Percentiles rank a stretch among this genome's conserved stretches.
Evolutionary conservation across 352 stramenopile genomes (phyloP).

Genomic region (Peronospora belbahrii): DNA sequence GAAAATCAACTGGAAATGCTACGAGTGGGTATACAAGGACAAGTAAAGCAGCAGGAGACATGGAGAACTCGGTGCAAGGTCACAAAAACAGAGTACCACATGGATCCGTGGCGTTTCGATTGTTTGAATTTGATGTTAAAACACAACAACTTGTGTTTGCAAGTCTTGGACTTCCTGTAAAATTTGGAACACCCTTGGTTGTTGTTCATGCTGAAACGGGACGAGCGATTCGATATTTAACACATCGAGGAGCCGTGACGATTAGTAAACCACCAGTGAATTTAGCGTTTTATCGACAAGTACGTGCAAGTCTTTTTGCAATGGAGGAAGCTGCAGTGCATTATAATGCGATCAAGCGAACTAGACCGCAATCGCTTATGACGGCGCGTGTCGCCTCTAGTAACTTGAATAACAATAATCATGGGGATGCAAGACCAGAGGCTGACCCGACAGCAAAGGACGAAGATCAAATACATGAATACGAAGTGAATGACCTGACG

Average conservation of each 20-base stretch:
- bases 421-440: too few relatives aligned
- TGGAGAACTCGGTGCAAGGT: constrained; percentile 4
- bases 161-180: constrained; percentile 48
- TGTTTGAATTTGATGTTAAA: constrained; percentile 57
- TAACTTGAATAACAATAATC: constrained; percentile 9
- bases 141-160: constrained; percentile 43
- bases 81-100: constrained; percentile 12
- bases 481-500: constrained; percentile 5
- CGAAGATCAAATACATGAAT: not conserved
- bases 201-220: constrained; percentile 57
- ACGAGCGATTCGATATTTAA: constrained; percentile 54
- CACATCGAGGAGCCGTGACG: constrained; percentile 51
- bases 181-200: constrained; percentile 43
- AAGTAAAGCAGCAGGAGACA: constrained; percentile 16
- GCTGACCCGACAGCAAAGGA: too few relatives aligned
- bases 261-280: constrained; percentile 63
- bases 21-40: constrained; percentile 11
- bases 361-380: constrained; percentile 15
- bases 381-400: constrained; percentile 9
- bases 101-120: constrained; percentile 52
- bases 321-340: constrained; percentile 38
- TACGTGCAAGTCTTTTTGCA: constrained; percentile 38
- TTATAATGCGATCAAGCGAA: constrained; percentile 17
- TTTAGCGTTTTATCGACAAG: constrained; percentile 50
- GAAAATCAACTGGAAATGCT: constrained; percentile 9